Base-by-base conservation (phyloP, 179 eudicot species). In the Silene coronaria region DNA sequence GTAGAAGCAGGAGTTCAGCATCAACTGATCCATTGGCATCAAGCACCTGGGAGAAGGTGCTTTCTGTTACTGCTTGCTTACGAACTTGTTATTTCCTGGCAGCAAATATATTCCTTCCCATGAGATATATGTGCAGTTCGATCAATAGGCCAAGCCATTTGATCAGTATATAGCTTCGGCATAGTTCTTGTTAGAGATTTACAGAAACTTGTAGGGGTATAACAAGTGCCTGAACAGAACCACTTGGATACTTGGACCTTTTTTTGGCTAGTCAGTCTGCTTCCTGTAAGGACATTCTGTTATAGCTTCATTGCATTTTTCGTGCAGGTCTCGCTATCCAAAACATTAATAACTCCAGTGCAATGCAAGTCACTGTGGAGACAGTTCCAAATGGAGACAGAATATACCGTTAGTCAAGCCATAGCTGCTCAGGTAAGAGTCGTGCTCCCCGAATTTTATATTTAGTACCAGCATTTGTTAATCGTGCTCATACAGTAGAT, bases 331-430 rank as follows among this genome's bases (percentile, higher is more conserved):
- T 89, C 97, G 30, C 78, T 88, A 13, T 75, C 93, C 21, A 92
- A 88, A 85, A 95, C 97, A 61, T 82, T 95, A 67, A 85, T 95
- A 36, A 87, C 93, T 53, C 99, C 99, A 58, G 96, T 94, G 36
- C 96, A 94, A 80, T 94, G 98, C 89, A 94, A 94, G 85, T 84
- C 92, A 46, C 70, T 94, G 76, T 94, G 98, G 98, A 88, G 92
- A 84, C 97, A 94, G 87, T 94, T 94, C 77, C 89, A 87, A 82
- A 72, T 88, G 58, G 99, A 95, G 87, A 95, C 99, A 1, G 97
- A 95, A 79, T 91, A 93, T 82, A 86, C 91, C 74, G 97, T 95
- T 68, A 89, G 85, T 78, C 99, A 95, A 86, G 99, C 99, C 72
- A 86, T 93, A 70, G 79, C 99, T 77, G 97, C 99, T 73, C 99